phyloP scores from a whole-genome alignment of 2,329 filamentous ascomycete genomes.

The Fusarium duplospermum region DNA sequence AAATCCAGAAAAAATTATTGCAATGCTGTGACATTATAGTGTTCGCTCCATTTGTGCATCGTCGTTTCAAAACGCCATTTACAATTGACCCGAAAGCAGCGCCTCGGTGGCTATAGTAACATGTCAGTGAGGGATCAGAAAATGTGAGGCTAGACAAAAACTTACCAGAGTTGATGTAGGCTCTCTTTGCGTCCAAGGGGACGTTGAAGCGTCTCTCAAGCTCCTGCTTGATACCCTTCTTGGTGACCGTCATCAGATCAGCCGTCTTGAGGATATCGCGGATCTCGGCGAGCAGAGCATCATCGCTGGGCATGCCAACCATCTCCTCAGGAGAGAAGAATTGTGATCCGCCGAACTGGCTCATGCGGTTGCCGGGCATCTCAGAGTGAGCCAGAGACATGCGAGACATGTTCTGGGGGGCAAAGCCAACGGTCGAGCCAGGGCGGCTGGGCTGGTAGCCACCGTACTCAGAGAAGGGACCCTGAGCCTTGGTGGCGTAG shows the following conservation, averaged over 20 bases:
- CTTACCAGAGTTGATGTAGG: constrained; percentile 93
- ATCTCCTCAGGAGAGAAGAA: constrained; percentile 75
- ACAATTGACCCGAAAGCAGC: constrained; percentile 81
- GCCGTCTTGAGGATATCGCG: constrained; percentile 91
- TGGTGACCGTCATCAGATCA: constrained; percentile 97
- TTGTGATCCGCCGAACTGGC: constrained; percentile 70
- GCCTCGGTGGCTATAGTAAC: constrained; percentile 75
- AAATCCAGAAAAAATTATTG: constrained; percentile 28
- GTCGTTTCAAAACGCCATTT: constrained; percentile 44
- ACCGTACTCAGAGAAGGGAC: constrained; percentile 76
- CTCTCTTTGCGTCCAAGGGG: constrained; percentile 85
- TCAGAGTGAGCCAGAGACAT: constrained; percentile 86
- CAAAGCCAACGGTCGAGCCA: constrained; percentile 63
- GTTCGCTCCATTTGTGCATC: constrained; percentile 18
- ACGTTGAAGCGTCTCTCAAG: constrained; percentile 91
- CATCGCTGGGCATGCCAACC: constrained; percentile 83
- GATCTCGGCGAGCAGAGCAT: constrained; percentile 92
- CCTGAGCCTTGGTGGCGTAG: constrained; percentile 87
- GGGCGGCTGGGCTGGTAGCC: constrained; percentile 70
- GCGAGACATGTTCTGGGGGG: constrained; percentile 65
- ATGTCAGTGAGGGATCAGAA: constrained; percentile 28
- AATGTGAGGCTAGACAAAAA: background rate
- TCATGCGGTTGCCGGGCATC: constrained; percentile 68
- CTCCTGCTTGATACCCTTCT: constrained; percentile 97
- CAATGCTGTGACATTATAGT: constrained; percentile 36